A percentile compares a stretch with the other conserved stretches of the same genome.
Evolutionary conservation across 441 rosid species (phyloP).

Genomic region (Mallotus japonicus): DNA sequence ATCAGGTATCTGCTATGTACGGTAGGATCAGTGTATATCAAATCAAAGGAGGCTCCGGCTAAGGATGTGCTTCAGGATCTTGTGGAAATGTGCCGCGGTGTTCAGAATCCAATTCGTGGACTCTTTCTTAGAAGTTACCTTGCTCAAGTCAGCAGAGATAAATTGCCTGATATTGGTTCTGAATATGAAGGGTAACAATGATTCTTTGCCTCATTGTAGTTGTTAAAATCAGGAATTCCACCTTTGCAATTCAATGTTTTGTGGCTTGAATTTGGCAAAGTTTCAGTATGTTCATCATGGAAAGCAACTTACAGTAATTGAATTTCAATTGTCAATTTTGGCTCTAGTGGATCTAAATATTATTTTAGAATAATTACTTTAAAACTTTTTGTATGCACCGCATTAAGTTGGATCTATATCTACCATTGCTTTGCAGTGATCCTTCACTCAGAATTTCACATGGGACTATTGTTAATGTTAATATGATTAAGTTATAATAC

Average conservation of each 20-base stretch:
- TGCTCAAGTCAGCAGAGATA: conserved; percentile 84
- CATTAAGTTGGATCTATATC: too few species aligned
- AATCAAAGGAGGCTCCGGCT: conserved; percentile 75
- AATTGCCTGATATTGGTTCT: conserved; percentile 75
- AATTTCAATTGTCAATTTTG: not conserved
- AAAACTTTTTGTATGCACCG: not conserved
- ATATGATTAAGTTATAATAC: not conserved
- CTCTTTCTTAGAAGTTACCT: conserved; percentile 89
- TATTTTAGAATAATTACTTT: not conserved
- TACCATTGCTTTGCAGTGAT: too few species aligned
- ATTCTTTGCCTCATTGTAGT: not conserved
- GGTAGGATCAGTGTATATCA: conserved; percentile 88
- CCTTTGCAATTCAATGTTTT: not conserved
- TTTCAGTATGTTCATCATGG: not conserved
- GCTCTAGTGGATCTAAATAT: not conserved
- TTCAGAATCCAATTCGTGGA: conserved; percentile 89
- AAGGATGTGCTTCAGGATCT: conserved; percentile 85
- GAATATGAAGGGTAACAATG: conserved; percentile 63
- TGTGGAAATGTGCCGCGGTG: conserved; percentile 87
- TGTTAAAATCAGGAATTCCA: not conserved
- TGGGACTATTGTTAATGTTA: not conserved
- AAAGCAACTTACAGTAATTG: not conserved
- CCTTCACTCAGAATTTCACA: not conserved
- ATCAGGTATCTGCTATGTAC: conserved; percentile 88
- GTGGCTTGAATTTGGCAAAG: not conserved